phyloP scores from a whole-genome alignment of 306 rosid genomes.

The Fragaria ananassa region DNA sequence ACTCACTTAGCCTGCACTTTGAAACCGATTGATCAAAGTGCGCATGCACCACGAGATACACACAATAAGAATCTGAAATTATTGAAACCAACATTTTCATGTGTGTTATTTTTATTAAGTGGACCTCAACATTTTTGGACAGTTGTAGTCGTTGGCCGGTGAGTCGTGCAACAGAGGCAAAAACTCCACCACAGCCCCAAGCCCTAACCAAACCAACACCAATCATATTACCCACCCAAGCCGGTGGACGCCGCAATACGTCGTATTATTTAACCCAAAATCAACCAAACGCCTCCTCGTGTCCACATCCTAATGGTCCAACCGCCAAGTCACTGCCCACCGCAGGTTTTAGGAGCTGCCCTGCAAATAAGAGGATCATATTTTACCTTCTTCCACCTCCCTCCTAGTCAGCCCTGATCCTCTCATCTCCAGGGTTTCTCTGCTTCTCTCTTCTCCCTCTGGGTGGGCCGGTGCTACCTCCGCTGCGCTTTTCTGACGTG shows the following conservation, averaged over 20 bases:
- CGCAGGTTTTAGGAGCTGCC: not conserved
- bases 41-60: not conserved
- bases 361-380: not conserved
- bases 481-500: slow-evolving; percentile 27
- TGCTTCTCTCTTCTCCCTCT: not conserved
- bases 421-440: not conserved
- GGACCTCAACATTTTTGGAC: not conserved
- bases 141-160: not conserved
- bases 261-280: not conserved
- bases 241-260: not conserved
- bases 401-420: slow-evolving; percentile 13
- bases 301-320: slow-evolving; percentile 1
- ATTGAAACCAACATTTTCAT: not conserved
- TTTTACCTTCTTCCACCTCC: not conserved
- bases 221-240: not conserved
- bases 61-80: not conserved
- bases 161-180: not conserved
- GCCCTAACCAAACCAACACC: not conserved
- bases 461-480: not conserved
- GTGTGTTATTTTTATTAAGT: not conserved
- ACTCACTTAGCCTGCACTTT: not conserved
- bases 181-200: not conserved
- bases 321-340: not conserved
- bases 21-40: not conserved
- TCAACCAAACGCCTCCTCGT: not conserved